Evolutionary conservation across 352 stramenopile genomes (phyloP), one percentile per base, ranked within the genome.

Genomic region (Phytophthora rubi): DNA sequence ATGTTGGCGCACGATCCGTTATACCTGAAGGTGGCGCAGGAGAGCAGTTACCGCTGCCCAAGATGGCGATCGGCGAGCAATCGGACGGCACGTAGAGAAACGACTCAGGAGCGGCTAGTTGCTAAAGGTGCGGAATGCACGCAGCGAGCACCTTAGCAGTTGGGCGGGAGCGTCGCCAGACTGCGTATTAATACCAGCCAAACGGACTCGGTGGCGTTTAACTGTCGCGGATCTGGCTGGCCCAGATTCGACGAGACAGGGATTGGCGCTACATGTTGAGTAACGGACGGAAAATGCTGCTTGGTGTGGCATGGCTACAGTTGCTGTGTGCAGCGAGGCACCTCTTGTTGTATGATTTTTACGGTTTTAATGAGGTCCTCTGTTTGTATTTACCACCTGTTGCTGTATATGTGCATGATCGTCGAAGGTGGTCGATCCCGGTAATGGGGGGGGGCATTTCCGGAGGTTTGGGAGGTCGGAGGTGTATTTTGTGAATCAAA

Each of bases 131-230:
- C 26, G 33, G 48, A 9, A 18, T 30, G 48, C 16, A 3, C 23
- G 23, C 23, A 26, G 48, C 48, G 18, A 23, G 58, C 52, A 47
- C 49, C 47, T 42, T 42, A 13, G 35, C 35, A 4, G 6, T 35
- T 35, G 32, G 32, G 32, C 32, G 8, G 8, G 10, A 16, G 35
- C 35, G 35, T 42, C 35, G 35, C 35, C 35, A 42, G 35, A 42
- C 35, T 42, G 15, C 35, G 4, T 42, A 42, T 13, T 9, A 42
- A 4, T 42, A 16, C 10, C 23, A 42, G 8, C 35, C 53, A 26
- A 26, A 26, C 23, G 23, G 23, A 26, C 23, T 26, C 23, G 16
- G 51, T 65, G 37, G 12, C 56, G 56, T 71, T 68, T 51, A 71
- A 67, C 51, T 67, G 45, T 51, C 55, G 16, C 37, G 21, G 45